Evolutionary conservation across 73 alveolate species (phyloP).

Genomic region (Paramecium sonneborni): DNA sequence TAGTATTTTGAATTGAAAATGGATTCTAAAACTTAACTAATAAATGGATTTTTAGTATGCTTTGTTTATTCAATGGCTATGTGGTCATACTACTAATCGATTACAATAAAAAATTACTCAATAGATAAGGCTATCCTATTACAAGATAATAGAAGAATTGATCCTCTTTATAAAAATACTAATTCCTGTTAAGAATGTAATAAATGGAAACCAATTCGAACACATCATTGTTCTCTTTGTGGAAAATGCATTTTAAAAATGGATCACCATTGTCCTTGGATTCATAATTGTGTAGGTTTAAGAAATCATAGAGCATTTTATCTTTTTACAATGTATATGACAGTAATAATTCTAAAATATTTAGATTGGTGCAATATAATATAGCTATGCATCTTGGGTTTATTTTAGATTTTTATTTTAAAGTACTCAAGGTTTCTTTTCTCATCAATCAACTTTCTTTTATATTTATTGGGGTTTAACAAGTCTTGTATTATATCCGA

Average conservation of each 20-base stretch:
- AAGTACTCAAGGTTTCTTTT: slow-evolving; percentile 4
- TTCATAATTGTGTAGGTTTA: slow-evolving; percentile 82
- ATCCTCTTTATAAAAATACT: slow-evolving; percentile 49
- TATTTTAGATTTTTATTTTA: slow-evolving; percentile 18
- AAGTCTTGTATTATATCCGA: slow-evolving; percentile 9
- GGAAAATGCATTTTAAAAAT: slow-evolving; percentile 73
- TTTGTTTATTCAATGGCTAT: slow-evolving; percentile 3
- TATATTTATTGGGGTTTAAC: slow-evolving; percentile 54
- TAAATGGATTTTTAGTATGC: not conserved
- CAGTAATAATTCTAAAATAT: not conserved
- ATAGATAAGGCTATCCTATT: slow-evolving; percentile 35
- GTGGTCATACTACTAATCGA: slow-evolving; percentile 39
- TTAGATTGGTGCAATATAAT: slow-evolving; percentile 50
- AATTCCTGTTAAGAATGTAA: slow-evolving; percentile 66
- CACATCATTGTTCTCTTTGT: slow-evolving; percentile 84
- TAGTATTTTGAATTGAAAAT: not conserved
- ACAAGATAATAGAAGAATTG: slow-evolving; percentile 40
- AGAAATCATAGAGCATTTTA: slow-evolving; percentile 77
- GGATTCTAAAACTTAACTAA: not conserved
- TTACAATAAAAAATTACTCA: slow-evolving; percentile 40
- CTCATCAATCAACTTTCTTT: not conserved
- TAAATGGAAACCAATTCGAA: slow-evolving; percentile 79
- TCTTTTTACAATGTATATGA: slow-evolving; percentile 74
- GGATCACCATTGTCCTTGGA: slow-evolving; percentile 94
- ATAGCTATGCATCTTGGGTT: slow-evolving; percentile 36